A percentile compares a stretch with the other conserved stretches of the same genome.
phyloP scores from a whole-genome alignment of 495 filamentous ascomycete species.

The Penicillium chermesinum region DNA sequence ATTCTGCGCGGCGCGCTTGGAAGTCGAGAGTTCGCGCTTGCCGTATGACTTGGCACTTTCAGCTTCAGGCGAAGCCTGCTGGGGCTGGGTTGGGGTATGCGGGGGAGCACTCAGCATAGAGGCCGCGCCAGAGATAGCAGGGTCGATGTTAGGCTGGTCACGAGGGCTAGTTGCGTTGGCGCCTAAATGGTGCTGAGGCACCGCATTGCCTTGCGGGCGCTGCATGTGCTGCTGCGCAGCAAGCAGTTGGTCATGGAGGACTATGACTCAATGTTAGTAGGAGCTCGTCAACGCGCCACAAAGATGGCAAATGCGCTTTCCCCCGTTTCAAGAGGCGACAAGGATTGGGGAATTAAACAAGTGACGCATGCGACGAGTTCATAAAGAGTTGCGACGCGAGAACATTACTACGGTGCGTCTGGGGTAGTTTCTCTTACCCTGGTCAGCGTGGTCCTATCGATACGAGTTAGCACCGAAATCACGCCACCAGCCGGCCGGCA shows the following conservation, averaged over 20 bases:
- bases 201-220: constrained; percentile 26
- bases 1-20: constrained; percentile 95
- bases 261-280: constrained; percentile 16
- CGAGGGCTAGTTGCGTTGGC: constrained; percentile 41
- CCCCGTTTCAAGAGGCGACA: too few species aligned
- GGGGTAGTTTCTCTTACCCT: constrained; percentile 39
- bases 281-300: not conserved
- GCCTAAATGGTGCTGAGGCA: constrained; percentile 40
- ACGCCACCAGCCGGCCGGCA: not conserved
- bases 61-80: constrained; percentile 25
- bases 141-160: constrained; percentile 49
- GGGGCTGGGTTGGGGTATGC: constrained; percentile 35
- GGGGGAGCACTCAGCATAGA: constrained; percentile 35
- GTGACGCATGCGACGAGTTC: not conserved
- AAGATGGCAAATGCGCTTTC: too few species aligned
- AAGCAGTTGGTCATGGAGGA: constrained; percentile 52
- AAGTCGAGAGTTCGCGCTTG: constrained; percentile 88
- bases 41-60: constrained; percentile 49
- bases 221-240: constrained; percentile 44
- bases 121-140: constrained; percentile 44
- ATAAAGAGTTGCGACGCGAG: not conserved
- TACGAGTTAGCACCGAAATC: constrained; percentile 10
- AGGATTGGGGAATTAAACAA: not conserved
- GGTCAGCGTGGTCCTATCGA: constrained; percentile 47
- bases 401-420: not conserved